Evolutionary conservation across 1,284 basidiomycete species (phyloP).

Genomic region (Porodaedalea pini): DNA sequence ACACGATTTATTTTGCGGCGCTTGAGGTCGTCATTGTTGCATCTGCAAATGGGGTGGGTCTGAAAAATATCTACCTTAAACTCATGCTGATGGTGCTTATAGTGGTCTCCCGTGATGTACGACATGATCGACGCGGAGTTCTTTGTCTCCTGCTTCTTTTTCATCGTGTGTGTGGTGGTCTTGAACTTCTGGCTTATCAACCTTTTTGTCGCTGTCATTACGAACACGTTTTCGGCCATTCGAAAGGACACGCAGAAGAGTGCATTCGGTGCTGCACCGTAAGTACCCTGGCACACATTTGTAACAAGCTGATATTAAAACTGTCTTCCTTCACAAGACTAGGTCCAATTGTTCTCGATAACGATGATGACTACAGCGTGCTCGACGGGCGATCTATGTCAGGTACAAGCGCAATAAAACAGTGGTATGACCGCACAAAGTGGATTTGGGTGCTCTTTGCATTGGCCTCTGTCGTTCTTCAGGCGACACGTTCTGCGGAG

Average conservation of each 20-base stretch:
- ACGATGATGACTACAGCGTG: conserved; percentile 56
- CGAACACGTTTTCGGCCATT: conserved; percentile 91
- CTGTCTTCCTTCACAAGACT: conserved; percentile 34
- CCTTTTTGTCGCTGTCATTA: conserved; percentile 94
- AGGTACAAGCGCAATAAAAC: conserved; percentile 47
- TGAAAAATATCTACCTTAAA: not conserved
- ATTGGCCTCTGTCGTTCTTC: conserved; percentile 68
- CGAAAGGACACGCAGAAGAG: conserved; percentile 86
- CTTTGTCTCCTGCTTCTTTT: conserved; percentile 85
- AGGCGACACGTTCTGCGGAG: conserved; percentile 70
- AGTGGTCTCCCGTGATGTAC: conserved; percentile 88
- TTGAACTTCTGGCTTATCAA: conserved; percentile 96
- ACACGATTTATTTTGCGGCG: conserved; percentile 81
- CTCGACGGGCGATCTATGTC: conserved; percentile 42
- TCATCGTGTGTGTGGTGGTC: conserved; percentile 79
- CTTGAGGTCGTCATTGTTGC: conserved; percentile 88
- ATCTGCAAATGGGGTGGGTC: conserved; percentile 68
- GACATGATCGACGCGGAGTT: conserved; percentile 89
- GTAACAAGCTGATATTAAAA: not conserved
- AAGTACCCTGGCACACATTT: conserved; percentile 24
- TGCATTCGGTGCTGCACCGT: conserved; percentile 86
- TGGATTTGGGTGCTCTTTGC: conserved; percentile 81
- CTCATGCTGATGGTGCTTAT: not conserved
- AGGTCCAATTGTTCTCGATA: conserved; percentile 44
- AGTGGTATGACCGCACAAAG: conserved; percentile 57